Evolutionary conservation across 768 basidiomycete genomes (phyloP).

Genomic region (Guyanaporus albipodus): DNA sequence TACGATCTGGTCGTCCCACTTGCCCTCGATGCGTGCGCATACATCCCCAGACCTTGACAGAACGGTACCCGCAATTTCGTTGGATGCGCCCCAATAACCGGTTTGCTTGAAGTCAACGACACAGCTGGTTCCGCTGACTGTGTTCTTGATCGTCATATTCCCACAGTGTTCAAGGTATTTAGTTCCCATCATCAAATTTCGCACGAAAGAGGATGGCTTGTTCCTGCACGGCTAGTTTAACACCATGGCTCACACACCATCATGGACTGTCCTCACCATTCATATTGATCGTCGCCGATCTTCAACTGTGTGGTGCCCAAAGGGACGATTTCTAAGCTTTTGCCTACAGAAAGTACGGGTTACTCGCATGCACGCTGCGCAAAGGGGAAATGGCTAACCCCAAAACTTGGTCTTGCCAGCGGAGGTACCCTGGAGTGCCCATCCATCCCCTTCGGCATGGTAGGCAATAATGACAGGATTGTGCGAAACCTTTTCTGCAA

Average conservation of each 20-base stretch:
- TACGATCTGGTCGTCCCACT: constrained; percentile 84
- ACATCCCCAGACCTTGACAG: constrained; percentile 50
- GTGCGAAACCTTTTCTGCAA: constrained; percentile 86
- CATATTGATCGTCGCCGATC: constrained; percentile 63
- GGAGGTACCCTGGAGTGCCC: constrained; percentile 75
- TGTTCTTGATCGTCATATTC: constrained; percentile 71
- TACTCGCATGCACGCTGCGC: constrained; percentile 15
- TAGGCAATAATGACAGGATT: constrained; percentile 82
- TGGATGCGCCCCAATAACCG: constrained; percentile 78
- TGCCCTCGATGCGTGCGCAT: constrained; percentile 71
- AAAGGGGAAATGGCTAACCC: constrained; percentile 49
- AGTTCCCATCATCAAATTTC: constrained; percentile 86
- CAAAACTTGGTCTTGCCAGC: constrained; percentile 86
- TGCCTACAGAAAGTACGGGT: constrained; percentile 47
- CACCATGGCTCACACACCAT: background rate
- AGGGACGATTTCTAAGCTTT: constrained; percentile 84
- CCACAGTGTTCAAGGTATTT: constrained; percentile 88
- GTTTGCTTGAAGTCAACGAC: constrained; percentile 83
- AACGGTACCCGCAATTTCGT: constrained; percentile 64
- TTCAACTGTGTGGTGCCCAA: constrained; percentile 64
- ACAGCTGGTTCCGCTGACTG: constrained; percentile 50
- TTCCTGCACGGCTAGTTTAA: constrained; percentile 46
- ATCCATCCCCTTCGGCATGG: constrained; percentile 75
- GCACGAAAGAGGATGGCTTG: constrained; percentile 83
- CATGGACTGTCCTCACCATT: constrained; percentile 53